These are phyloP conservation scores for Chrysoporthe deuterocubensis DNA, from an alignment of 2,329 filamentous ascomycete species.

Conservation along the genomic window DNA sequence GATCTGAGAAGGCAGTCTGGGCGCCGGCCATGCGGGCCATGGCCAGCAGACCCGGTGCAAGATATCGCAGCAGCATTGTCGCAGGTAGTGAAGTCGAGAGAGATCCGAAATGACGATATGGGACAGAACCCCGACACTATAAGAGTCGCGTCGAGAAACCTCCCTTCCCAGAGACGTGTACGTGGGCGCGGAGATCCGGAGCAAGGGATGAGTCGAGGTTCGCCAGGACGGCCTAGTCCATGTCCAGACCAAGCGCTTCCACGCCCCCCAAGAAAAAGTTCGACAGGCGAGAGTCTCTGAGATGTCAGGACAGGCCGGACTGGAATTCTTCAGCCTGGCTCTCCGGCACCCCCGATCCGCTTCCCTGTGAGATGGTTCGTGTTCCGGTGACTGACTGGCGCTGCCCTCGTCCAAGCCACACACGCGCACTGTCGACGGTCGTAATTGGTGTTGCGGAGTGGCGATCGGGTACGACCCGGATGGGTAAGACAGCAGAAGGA, in stretches of 20 bases:
- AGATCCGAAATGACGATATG: not conserved
- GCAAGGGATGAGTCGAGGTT: conserved; percentile 4
- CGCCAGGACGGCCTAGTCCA: not conserved
- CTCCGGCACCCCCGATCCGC: not conserved
- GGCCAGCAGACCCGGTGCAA: conserved; percentile 24
- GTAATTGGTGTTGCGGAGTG: not conserved
- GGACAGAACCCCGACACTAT: not conserved
- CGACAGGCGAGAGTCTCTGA: not conserved
- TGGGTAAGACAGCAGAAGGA: not conserved
- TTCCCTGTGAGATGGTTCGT: not conserved
- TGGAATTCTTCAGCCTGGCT: not conserved
- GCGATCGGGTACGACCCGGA: not conserved
- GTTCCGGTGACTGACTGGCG: not conserved
- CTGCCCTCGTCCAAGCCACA: not conserved
- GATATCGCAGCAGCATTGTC: conserved; percentile 22
- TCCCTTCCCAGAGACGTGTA: conserved; percentile 4
- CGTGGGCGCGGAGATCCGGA: conserved; percentile 5
- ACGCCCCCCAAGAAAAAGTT: not conserved
- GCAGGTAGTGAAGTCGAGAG: not conserved
- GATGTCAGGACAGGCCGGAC: not conserved
- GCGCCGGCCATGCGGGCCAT: conserved; percentile 22
- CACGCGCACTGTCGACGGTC: not conserved
- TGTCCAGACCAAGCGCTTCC: not conserved
- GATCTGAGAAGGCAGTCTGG: conserved; percentile 24
- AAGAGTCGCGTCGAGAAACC: conserved; percentile 5